These are phyloP conservation scores for Neofusicoccum umdonicola DNA, from an alignment of 2,329 filamentous ascomycete species.

Conservation along the genomic window DNA sequence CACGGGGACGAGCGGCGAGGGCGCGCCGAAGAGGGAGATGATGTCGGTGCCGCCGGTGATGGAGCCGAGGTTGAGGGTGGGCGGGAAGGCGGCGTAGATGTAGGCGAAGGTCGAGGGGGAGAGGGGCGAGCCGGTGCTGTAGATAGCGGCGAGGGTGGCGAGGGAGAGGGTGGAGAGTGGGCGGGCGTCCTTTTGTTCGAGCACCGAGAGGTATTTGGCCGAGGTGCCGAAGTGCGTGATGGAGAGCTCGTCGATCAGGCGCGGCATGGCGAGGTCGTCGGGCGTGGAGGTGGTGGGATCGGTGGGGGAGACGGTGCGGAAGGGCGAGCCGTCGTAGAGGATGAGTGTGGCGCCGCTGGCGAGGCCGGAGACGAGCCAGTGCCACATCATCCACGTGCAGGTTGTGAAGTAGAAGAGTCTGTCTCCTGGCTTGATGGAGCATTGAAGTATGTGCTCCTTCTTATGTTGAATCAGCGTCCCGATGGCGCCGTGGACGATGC, in stretches of 20 bases:
- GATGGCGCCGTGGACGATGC: constrained; percentile 87
- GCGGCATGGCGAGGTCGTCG: constrained; percentile 77
- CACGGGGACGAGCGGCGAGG: constrained; percentile 57
- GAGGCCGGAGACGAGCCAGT: constrained; percentile 87
- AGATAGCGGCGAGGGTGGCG: constrained; percentile 71
- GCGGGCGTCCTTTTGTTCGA: constrained; percentile 73
- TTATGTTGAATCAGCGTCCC: constrained; percentile 95
- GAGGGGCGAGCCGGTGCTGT: constrained; percentile 88
- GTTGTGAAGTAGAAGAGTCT: constrained; percentile 92
- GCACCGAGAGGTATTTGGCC: constrained; percentile 85
- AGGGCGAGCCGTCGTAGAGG: constrained; percentile 90
- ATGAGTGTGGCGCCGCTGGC: constrained; percentile 80
- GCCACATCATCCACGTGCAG: constrained; percentile 99
- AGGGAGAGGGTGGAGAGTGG: constrained; percentile 58
- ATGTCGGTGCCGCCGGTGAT: constrained; percentile 98
- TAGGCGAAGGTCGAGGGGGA: constrained; percentile 92
- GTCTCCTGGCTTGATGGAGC: constrained; percentile 70
- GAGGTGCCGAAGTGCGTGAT: constrained; percentile 96
- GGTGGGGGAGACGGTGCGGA: constrained; percentile 48
- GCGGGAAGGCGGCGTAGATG: constrained; percentile 79
- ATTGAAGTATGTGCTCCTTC: constrained; percentile 89
- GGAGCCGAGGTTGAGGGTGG: constrained; percentile 78
- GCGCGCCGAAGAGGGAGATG: constrained; percentile 87
- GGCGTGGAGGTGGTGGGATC: constrained; percentile 54
- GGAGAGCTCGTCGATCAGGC: constrained; percentile 72